Evolutionary conservation across 169 alveolate species (phyloP).

Genomic region (Plasmodium cynomolgi): DNA sequence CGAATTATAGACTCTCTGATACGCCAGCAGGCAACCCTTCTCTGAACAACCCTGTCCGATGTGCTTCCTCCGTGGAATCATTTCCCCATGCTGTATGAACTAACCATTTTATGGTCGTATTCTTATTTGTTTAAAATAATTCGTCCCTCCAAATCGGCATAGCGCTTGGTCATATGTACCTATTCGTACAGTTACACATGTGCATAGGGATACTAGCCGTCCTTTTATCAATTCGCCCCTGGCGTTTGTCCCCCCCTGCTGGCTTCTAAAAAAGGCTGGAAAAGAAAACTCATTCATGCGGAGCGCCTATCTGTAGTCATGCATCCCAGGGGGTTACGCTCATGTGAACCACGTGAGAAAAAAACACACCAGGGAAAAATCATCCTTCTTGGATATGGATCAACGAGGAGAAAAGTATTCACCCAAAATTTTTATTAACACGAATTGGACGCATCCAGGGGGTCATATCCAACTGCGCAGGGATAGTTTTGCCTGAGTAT

Average conservation of each 20-base stretch:
- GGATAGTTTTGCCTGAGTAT: background rate
- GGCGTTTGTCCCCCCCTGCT: background rate
- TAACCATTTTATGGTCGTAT: background rate
- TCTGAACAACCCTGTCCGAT: background rate
- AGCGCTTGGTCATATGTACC: background rate
- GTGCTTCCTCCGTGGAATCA: background rate
- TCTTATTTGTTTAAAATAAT: background rate
- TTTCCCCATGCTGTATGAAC: background rate
- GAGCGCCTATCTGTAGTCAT: background rate
- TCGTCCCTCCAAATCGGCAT: background rate
- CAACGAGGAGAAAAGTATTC: background rate
- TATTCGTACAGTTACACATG: background rate
- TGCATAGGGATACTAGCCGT: background rate
- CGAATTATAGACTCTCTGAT: background rate
- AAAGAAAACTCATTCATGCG: background rate
- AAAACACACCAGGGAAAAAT: background rate
- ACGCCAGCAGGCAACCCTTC: background rate
- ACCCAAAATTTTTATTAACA: background rate
- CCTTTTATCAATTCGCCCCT: background rate
- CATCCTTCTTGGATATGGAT: background rate
- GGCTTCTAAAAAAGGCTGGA: background rate
- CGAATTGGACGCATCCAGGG: background rate
- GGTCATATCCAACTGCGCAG: background rate
- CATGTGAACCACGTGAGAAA: background rate
- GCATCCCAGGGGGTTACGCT: background rate